Base-by-base conservation (phyloP, 768 basidiomycete genomes). In the Termitomyces sp. region DNA sequence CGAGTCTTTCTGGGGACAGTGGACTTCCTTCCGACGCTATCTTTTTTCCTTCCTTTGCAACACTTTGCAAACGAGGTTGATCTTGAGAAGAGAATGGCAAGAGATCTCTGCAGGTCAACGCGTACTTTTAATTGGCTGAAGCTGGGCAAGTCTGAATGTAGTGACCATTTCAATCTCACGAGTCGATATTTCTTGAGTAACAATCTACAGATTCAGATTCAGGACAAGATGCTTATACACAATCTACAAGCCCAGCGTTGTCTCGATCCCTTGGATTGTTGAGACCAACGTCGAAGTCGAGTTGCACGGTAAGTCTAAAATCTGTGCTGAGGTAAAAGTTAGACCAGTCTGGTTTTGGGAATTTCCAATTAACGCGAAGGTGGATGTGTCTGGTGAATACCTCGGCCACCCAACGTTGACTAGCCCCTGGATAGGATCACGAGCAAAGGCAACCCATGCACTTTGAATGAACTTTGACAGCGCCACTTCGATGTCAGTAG, bases 371-470 rank as follows among this genome's bases (percentile, higher is more conserved):
- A 56, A 42, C 26, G 53, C 63, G 20, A 64, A 49, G 8, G 40
- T 61, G 24, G 37, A 24, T 6, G 57, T 50, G 4, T 53, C 36
- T 10, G 65, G 53, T 40, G 63, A 51, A 43, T 65, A 70, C 49
- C 32, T 18, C 12, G 67, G 61, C 69, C 69, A 70, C 1, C 69
- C 69, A 30, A 58, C 50, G 16, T 58, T 47, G 27, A 36, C 24
- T 48, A 75, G 55, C 2, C 73, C 75, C 2, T 69, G 51, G 12
- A 42, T 43, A 2, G 76, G 77, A 58, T 76, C 69, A 20, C 71
- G 67, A 14, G 76, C 76, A 56, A 78, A 78, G 7, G 71, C 66
- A 8, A 75, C 73, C 77, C 76, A 78, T 0, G 72, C 73, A 8
- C 65, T 59, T 60, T 76, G 74, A 1, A 76, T 61, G 51, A 69